Evolutionary conservation across 2,329 filamentous ascomycete genomes (phyloP), one percentile per base, ranked within the genome.

Genomic region (Orbilia quercus): DNA sequence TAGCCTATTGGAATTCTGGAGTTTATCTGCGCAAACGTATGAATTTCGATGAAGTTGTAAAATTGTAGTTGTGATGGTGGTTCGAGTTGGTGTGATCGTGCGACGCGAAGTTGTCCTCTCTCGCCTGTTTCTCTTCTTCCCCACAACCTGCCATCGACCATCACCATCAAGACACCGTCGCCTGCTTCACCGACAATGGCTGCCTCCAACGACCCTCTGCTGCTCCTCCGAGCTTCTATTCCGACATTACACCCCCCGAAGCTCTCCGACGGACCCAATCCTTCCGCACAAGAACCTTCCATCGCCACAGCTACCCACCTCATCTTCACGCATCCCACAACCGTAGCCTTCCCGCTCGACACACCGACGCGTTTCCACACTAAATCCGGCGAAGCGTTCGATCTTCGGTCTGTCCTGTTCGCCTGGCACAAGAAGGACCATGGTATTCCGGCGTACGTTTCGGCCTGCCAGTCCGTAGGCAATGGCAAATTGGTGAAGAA

Each of bases 341-440:
- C 86, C 74, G 84, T 88, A 63, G 84, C 88, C 4, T 85, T 96
- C 69, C 84, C 89, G 0, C 86, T 96, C 76, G 88, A 87, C 55
- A 85, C 86, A 12, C 85, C 89, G 7, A 99, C 95, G 76, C 91
- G 95, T 78, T 98, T 98, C 83, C 86, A 91, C 73, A 93, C 91
- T n/a, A 86, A 87, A 69, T 87, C 86, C 77, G 85, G 87, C 51
- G 84, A 85, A 64, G 85, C 90, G 2, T 89, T 96, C 78, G 91
- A 97, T 80, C 84, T 99, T 77, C 92, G 95, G 79, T 95, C 90
- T 80, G 94, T 97, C 82, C 97, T 94, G 84, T 96, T 98, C 80
- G 92, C 92, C 64, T 99, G 92, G 92, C 85, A 91, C 78, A 96
- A 97, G 82, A 92, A 92, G 81, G 94, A 98, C 82, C 88, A 90